These are phyloP conservation scores for Metschnikowia rubicola DNA, from an alignment of 805 yeast genomes.

Conservation along the genomic window DNA sequence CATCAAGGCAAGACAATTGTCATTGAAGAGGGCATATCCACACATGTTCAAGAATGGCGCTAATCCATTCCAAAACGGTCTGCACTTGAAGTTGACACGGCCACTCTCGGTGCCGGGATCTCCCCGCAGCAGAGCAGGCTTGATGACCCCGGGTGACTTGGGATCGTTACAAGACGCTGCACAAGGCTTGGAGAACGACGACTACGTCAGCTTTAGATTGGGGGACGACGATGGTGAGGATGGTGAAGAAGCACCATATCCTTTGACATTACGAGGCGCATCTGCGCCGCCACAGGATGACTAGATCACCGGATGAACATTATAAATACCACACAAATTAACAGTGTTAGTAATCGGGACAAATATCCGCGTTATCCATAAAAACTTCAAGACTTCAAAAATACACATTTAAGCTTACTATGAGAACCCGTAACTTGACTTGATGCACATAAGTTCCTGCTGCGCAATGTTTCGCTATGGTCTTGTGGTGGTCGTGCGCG, in stretches of 20 bases:
- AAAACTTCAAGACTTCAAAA: too few species aligned
- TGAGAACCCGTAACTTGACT: too few species aligned
- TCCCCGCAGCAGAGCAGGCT: conserved; percentile 68
- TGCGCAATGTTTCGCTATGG: neutral
- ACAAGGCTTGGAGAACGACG: conserved; percentile 67
- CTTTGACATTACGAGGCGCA: conserved; percentile 48
- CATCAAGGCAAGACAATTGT: conserved; percentile 88
- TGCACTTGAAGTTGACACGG: conserved; percentile 71
- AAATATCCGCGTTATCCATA: too few species aligned
- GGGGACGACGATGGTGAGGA: conserved; percentile 43
- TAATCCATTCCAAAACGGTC: conserved; percentile 43
- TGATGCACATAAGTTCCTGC: too few species aligned
- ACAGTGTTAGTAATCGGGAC: too few species aligned
- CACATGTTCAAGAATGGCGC: conserved; percentile 61
- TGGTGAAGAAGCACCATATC: conserved; percentile 36
- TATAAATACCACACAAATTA: too few species aligned
- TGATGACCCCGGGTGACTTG: conserved; percentile 97
- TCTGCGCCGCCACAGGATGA: conserved; percentile 40
- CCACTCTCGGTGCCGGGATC: conserved; percentile 98
- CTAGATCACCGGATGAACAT: neutral
- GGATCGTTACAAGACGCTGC: conserved; percentile 93
- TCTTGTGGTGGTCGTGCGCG: neutral
- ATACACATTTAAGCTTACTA: too few species aligned
- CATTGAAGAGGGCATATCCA: conserved; percentile 91
- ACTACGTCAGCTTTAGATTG: conserved; percentile 61